A percentile compares a stretch with the other conserved stretches of the same genome.
These are phyloP conservation scores for Penicillium sp. DNA, from an alignment of 2,329 filamentous ascomycete species.

Conservation along the genomic window DNA sequence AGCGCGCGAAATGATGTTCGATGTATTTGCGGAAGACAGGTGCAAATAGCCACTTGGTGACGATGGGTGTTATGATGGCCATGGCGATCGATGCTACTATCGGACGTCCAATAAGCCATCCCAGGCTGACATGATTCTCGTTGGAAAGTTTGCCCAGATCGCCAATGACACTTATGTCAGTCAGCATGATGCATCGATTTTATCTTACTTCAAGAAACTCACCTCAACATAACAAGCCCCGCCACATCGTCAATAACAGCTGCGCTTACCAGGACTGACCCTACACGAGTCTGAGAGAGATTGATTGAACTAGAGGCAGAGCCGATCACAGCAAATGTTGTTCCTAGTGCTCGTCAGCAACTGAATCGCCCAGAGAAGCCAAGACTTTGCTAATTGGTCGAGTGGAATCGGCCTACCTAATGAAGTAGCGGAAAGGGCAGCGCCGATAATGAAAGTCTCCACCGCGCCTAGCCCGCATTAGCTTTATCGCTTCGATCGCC, in stretches of 20 bases:
- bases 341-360: conserved; percentile 17
- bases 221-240: conserved; percentile 43
- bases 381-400: neutral
- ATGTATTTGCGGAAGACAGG: conserved; percentile 38
- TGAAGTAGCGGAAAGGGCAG: conserved; percentile 32
- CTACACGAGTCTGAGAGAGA: conserved; percentile 46
- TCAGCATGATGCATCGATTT: neutral
- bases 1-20: conserved; percentile 35
- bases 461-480: conserved; percentile 25
- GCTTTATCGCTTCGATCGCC: neutral
- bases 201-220: neutral
- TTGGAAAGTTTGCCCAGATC: conserved; percentile 26
- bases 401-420: conserved; percentile 17
- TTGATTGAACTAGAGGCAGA: conserved; percentile 37
- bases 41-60: conserved; percentile 43
- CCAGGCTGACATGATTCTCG: conserved; percentile 28
- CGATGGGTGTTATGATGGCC: conserved; percentile 34
- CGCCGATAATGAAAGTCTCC: conserved; percentile 35
- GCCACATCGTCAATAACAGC: conserved; percentile 51
- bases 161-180: conserved; percentile 32
- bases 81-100: conserved; percentile 42
- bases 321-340: conserved; percentile 33
- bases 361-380: too few species aligned
- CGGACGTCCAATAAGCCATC: conserved; percentile 41
- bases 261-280: conserved; percentile 48